phyloP scores from a whole-genome alignment of 202 grass and related monocot genomes.

The Eragrostis tef region DNA sequence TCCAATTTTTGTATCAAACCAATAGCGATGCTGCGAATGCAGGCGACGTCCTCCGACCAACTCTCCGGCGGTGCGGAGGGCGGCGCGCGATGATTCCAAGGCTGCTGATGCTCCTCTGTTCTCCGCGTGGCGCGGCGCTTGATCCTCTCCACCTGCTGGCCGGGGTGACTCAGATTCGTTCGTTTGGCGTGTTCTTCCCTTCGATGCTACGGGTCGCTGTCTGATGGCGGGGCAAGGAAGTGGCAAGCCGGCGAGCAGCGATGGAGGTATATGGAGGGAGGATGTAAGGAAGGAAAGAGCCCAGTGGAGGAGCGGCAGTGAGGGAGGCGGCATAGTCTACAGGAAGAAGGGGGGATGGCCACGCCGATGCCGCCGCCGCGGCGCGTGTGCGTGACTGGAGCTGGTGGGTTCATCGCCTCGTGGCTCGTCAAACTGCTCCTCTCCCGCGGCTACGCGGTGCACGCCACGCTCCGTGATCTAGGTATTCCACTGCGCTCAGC shows the following conservation, averaged over 20 bases:
- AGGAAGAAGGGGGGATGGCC: background rate
- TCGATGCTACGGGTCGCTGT: background rate
- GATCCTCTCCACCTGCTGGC: background rate
- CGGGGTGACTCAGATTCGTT: background rate
- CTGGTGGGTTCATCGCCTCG: constrained; percentile 42
- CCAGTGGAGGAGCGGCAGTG: background rate
- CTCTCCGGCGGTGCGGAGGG: no score
- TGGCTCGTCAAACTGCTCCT: constrained; percentile 48
- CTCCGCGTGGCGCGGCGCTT: background rate
- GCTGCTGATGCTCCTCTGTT: background rate
- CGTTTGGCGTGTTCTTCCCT: background rate
- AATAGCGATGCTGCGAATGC: background rate
- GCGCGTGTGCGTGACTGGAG: constrained; percentile 45
- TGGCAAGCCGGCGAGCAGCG: background rate
- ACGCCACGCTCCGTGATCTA: constrained; percentile 45
- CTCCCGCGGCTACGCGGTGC: constrained; percentile 44
- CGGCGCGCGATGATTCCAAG: background rate
- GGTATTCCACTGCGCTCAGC: background rate
- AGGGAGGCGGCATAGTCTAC: background rate
- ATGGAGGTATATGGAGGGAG: background rate
- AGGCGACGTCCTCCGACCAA: no score
- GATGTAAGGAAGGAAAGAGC: background rate
- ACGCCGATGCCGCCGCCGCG: background rate
- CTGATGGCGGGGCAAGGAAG: background rate
- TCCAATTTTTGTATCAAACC: no score